phyloP scores from a whole-genome alignment of 2,329 filamentous ascomycete species.

The Beauveria asiatica region DNA sequence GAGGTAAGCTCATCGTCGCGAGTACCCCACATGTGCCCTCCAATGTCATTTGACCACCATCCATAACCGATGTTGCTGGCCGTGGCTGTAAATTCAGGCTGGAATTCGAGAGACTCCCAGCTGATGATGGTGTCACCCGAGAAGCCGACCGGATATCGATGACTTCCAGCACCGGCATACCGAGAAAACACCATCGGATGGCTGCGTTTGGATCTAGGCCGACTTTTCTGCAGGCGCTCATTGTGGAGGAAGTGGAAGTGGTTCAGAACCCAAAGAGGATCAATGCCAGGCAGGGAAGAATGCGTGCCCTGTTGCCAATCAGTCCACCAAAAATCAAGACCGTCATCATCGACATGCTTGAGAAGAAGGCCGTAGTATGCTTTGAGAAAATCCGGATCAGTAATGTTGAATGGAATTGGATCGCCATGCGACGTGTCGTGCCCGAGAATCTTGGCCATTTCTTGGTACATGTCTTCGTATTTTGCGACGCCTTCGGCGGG shows the following conservation, averaged over 20 bases:
- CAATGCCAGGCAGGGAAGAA: conserved; percentile 47
- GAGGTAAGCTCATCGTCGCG: conserved; percentile 46
- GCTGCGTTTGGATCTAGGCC: conserved; percentile 6
- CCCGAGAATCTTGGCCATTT: conserved; percentile 42
- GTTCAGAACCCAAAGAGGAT: conserved; percentile 57
- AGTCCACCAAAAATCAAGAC: conserved; percentile 58
- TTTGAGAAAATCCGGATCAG: conserved; percentile 43
- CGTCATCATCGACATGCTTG: conserved; percentile 44
- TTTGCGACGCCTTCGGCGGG: conserved; percentile 49
- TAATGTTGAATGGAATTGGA: conserved; percentile 49
- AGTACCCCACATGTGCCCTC: conserved; percentile 44
- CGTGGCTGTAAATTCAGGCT: conserved; percentile 51
- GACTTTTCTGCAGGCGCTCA: conserved; percentile 23
- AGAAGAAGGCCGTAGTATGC: conserved; percentile 52
- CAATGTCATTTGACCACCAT: conserved; percentile 57
- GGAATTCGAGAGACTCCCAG: conserved; percentile 53
- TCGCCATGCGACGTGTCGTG: conserved; percentile 40
- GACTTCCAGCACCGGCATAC: conserved; percentile 31
- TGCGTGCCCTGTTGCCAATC: conserved; percentile 57
- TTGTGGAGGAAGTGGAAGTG: conserved; percentile 55
- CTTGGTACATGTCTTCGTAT: conserved; percentile 47
- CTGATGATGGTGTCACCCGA: conserved; percentile 53
- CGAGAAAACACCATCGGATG: conserved; percentile 49
- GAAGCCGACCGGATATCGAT: conserved; percentile 57
- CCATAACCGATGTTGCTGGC: conserved; percentile 52